Evolutionary conservation across 352 stramenopile species (phyloP), one percentile per base, ranked within the genome.

Genomic region (Pythium myriotylum): DNA sequence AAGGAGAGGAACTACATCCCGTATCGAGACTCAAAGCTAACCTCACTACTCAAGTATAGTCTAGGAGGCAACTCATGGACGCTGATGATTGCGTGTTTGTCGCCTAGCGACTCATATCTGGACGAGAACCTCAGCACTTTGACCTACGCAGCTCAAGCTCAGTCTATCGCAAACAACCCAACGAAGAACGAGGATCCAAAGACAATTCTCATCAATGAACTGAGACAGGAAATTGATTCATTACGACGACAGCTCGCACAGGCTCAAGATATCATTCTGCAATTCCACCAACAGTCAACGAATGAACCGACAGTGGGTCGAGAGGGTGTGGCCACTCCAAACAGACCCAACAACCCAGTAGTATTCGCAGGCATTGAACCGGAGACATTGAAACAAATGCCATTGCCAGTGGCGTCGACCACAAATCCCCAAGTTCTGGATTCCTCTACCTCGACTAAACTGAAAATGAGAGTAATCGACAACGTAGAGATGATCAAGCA

Each of bases 51-150:
- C 17, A 84, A 86, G 62, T 77, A 86, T 59, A 78, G 67, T 56
- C 66, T 90, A 2, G 76, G 80, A 2, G 80, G 80, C 32, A 88
- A 90, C 50, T 76, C 73, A 19, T 67, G 82, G 52, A 90, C 80
- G 52, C 70, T 90, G 43, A 86, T 90, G 76, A 74, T 90, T 23
- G 80, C 80, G 32, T 88, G 79, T 50, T 42, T 88, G 3, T 87
- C 76, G n/a, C 80, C 80, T 0, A 81, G 72, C 22, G 76, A 86
- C 39, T 59, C 63, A 17, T 77, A 74, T 51, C 19, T 76, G 17
- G 78, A 88, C 20, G 80, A 90, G 35, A 90, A 86, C 46, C 17
- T 88, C n/a, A 90, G 77, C 51, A 88, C 80, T 16, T 59, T 92
- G 4, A 49, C 76, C 27, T 92, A 92, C 40, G 83, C 83, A 0